These are phyloP conservation scores for Populus nigra DNA, from an alignment of 345 rosid species.

Conservation along the genomic window DNA sequence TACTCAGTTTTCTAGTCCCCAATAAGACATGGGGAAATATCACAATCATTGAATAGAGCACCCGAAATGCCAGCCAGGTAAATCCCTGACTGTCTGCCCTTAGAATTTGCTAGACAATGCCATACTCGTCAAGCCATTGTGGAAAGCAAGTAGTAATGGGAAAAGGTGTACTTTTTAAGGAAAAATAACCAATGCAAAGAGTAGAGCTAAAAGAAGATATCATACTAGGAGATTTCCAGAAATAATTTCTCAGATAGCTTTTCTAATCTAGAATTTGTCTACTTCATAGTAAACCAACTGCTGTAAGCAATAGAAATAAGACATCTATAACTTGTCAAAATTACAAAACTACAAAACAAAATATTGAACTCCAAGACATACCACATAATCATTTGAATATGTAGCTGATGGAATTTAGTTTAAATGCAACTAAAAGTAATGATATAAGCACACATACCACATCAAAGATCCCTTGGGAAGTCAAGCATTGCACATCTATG, in stretches of 20 bases:
- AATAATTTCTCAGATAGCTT: not conserved
- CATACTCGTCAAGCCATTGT: not conserved
- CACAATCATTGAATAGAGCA: slow-evolving; percentile 1
- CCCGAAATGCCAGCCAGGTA: not conserved
- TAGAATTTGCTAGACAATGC: not conserved
- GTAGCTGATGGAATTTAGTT: not conserved
- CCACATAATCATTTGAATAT: not conserved
- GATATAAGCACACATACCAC: slow-evolving; percentile 43
- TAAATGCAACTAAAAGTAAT: not conserved
- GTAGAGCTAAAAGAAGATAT: not conserved
- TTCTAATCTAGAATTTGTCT: not conserved
- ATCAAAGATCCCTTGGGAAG: slow-evolving; percentile 63
- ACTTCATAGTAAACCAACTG: not conserved
- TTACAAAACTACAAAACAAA: not conserved
- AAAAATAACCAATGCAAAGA: not conserved
- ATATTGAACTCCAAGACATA: not conserved
- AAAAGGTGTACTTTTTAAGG: not conserved
- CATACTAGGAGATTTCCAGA: not conserved
- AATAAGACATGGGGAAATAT: not conserved
- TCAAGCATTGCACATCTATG: slow-evolving; percentile 50
- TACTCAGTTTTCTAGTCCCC: not conserved
- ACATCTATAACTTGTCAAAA: not conserved
- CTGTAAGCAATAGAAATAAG: not conserved
- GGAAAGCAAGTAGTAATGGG: not conserved
- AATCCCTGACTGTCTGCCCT: not conserved